Evolutionary conservation across 1,284 basidiomycete species (phyloP).

Genomic region (Apiotrichum akiyoshidainum): DNA sequence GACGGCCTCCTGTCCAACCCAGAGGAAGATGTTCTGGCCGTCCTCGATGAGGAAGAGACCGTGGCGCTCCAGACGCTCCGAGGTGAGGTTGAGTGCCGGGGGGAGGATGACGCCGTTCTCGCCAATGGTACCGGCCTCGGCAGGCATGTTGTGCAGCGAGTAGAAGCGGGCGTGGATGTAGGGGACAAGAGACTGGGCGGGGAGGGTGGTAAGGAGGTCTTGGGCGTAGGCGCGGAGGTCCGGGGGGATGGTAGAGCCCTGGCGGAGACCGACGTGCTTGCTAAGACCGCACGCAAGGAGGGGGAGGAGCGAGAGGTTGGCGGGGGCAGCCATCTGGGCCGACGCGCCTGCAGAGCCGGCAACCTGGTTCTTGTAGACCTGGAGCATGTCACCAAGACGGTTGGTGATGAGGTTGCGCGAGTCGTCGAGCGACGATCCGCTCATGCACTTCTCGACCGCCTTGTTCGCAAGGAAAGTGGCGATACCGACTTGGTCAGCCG

Average conservation of each 20-base stretch:
- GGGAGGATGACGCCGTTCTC: conserved; percentile 44
- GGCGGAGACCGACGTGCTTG: conserved; percentile 93
- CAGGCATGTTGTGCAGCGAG: conserved; percentile 87
- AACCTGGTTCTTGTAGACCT: conserved; percentile 94
- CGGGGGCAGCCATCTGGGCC: conserved; percentile 85
- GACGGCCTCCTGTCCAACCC: conserved; percentile 94
- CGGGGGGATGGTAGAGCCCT: conserved; percentile 92
- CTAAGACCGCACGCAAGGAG: conserved; percentile 82
- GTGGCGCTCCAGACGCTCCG: conserved; percentile 89
- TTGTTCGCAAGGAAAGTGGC: conserved; percentile 90
- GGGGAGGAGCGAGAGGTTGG: conserved; percentile 92
- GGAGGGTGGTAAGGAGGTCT: conserved; percentile 83
- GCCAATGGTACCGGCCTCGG: conserved; percentile 47
- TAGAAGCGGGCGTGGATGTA: conserved; percentile 95
- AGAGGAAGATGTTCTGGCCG: conserved; percentile 95
- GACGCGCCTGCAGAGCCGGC: conserved; percentile 88
- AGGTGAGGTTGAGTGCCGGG: conserved; percentile 78
- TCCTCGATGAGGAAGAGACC: conserved; percentile 97
- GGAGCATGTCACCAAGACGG: conserved; percentile 84
- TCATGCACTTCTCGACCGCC: conserved; percentile 88
- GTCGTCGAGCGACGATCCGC: conserved; percentile 76
- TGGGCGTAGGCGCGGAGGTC: conserved; percentile 96
- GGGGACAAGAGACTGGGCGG: conserved; percentile 83
- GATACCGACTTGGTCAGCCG: conserved; percentile 90
- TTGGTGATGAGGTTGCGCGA: conserved; percentile 85